Conservation (phyloP, 2,329 filamentous ascomycete genomes). For the Penicillium sp. region DNA sequence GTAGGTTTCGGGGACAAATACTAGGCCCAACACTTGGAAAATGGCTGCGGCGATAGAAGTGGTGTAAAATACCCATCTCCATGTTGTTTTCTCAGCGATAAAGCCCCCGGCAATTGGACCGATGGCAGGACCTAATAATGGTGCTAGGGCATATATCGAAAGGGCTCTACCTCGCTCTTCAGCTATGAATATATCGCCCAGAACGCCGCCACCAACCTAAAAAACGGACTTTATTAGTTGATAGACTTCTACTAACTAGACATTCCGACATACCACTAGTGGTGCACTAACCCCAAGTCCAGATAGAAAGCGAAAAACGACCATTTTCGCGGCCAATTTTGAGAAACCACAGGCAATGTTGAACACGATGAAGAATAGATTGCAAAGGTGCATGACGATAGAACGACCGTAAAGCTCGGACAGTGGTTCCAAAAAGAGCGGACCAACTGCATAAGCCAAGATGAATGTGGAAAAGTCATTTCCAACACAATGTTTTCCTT, state of each 20-base stretch:
- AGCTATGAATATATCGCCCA: slow-evolving; percentile 27
- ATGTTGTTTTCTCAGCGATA: slow-evolving; percentile 63
- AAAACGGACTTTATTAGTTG: no score
- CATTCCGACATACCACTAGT: neutral
- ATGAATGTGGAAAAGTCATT: no score
- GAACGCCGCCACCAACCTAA: slow-evolving; percentile 9
- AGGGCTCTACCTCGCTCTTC: slow-evolving; percentile 65
- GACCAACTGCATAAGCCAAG: no score
- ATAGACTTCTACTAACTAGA: no score
- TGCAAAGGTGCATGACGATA: no score
- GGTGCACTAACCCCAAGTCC: slow-evolving; percentile 12
- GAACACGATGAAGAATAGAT: no score
- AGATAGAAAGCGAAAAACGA: slow-evolving; percentile 55
- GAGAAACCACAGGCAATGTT: slow-evolving; percentile 60
- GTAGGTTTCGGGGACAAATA: slow-evolving; percentile 66
- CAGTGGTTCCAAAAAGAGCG: no score
- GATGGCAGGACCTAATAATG: slow-evolving; percentile 64
- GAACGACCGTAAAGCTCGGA: no score
- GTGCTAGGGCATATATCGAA: slow-evolving; percentile 62
- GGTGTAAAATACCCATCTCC: slow-evolving; percentile 72
- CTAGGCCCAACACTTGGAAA: slow-evolving; percentile 62
- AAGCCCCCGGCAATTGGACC: slow-evolving; percentile 67
- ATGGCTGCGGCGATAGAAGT: slow-evolving; percentile 63
- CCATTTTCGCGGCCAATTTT: slow-evolving; percentile 53
- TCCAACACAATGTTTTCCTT: no score